Base-by-base conservation (phyloP, 345 rosid species). In the Rhodamnia rubescens region DNA sequence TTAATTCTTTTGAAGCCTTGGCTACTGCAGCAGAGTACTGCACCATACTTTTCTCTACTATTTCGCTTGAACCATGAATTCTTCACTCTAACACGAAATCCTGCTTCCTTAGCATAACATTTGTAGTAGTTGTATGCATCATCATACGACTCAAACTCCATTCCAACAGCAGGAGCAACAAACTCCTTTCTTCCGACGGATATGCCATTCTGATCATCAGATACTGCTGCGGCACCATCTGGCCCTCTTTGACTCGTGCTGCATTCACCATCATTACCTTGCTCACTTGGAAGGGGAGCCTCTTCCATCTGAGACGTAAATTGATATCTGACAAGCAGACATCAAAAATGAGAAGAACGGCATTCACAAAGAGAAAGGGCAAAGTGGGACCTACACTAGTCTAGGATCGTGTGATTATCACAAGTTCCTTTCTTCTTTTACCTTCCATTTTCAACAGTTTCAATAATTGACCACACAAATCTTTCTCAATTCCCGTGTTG, bases 51-150 rank as follows among this genome's bases (percentile, higher is more conserved):
- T 90, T 94, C 98, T 80, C 89, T 91, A 81, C 96, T 93, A 85
- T 93, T 94, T n/a, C 98, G 90, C 88, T 95, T 93, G 85, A 93
- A 93, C 98, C 98, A 94, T 4, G 98, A 95, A 86, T 93, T 93
- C 91, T 94, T 95, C 57, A 95, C 97, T 88, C 98, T 89, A 40
- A 94, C 95, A 9, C 95, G 87, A 84, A 95, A 95, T 36, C 98
- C 97, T 15, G 88, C 89, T 90, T 95, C 95, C 58, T 91, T 90
- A 53, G 97, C 98, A 69, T 95, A 94, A 86, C 95, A 94, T 57
- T 89, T 95, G 81, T 95, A 95, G 86, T 94, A 95, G 90, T 93
- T 92, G 87, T 95, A 95, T 18, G 94, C 96, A 89, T 94, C 98
- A 69, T 95, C 96, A 54, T 94, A 94, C 0, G 97, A 89, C 83